Evolutionary conservation across 495 filamentous ascomycete genomes (phyloP).

Genomic region (Trichoderma orchidacearum): DNA sequence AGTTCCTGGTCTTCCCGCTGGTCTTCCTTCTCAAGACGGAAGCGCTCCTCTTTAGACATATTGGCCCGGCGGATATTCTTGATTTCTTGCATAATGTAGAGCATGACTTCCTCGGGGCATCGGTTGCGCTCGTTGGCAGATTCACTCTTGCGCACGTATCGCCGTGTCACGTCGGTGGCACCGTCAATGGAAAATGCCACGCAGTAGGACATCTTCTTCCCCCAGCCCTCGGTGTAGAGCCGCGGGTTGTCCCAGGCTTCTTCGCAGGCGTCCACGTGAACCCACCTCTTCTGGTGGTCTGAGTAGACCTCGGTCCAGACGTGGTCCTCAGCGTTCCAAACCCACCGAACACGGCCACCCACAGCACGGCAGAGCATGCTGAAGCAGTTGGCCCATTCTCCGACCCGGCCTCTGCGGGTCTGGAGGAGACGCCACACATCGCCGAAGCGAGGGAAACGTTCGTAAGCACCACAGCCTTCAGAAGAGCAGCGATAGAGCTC

Average conservation of each 20-base stretch:
- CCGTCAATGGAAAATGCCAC: slow-evolving; percentile 94
- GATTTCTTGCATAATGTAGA: slow-evolving; percentile 85
- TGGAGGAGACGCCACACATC: slow-evolving; percentile 91
- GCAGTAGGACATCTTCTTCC: slow-evolving; percentile 90
- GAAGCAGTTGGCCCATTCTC: slow-evolving; percentile 98
- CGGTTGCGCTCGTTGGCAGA: slow-evolving; percentile 58
- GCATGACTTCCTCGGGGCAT: slow-evolving; percentile 75
- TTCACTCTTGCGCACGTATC: slow-evolving; percentile 76
- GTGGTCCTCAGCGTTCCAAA: slow-evolving; percentile 96
- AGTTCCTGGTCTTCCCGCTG: slow-evolving; percentile 76
- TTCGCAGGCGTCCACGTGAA: slow-evolving; percentile 95
- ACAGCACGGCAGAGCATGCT: slow-evolving; percentile 95
- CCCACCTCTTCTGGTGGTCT: slow-evolving; percentile 82
- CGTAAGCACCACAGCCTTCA: slow-evolving; percentile 53
- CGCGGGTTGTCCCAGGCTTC: slow-evolving; percentile 91
- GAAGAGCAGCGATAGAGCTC: slow-evolving; percentile 81
- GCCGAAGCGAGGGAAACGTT: slow-evolving; percentile 87
- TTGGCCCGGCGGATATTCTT: slow-evolving; percentile 64
- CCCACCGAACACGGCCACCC: slow-evolving; percentile 84
- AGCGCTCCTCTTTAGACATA: slow-evolving; percentile 64
- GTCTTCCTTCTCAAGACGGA: slow-evolving; percentile 79
- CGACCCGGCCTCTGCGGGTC: slow-evolving; percentile 68
- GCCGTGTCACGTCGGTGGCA: slow-evolving; percentile 86
- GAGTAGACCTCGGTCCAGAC: slow-evolving; percentile 98
- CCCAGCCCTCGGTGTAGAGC: slow-evolving; percentile 90